Percentiles rank a stretch among this genome's conserved stretches.
These are phyloP conservation scores for Cairneyella variabilis DNA, from an alignment of 495 filamentous ascomycete genomes.

Conservation along the genomic window DNA sequence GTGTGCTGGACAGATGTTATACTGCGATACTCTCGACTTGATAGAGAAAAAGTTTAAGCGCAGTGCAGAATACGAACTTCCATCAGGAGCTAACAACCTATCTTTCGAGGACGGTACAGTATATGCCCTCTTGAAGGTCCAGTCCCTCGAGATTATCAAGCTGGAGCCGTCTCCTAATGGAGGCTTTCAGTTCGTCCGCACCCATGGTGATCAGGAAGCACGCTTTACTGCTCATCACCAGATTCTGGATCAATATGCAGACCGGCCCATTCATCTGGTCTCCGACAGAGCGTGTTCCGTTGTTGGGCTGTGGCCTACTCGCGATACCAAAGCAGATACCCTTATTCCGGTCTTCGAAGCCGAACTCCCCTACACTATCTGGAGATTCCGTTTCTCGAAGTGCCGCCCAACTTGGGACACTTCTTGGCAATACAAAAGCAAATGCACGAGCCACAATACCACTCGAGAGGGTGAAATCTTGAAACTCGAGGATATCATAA, in stretches of 20 bases:
- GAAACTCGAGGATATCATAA: not conserved
- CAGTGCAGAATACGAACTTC: conserved; percentile 33
- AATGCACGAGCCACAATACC: not conserved
- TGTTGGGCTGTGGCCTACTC: conserved; percentile 47
- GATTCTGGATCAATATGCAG: conserved; percentile 31
- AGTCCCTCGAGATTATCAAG: conserved; percentile 42
- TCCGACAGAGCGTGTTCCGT: conserved; percentile 44
- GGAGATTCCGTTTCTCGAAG: conserved; percentile 40
- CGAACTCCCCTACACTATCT: conserved; percentile 43
- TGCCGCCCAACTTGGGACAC: conserved; percentile 40
- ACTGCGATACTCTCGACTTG: conserved; percentile 43
- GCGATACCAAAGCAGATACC: conserved; percentile 37
- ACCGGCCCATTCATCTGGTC: conserved; percentile 34
- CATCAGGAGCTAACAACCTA: conserved; percentile 40
- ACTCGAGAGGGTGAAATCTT: not conserved
- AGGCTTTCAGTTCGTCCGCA: conserved; percentile 27
- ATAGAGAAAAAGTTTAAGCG: conserved; percentile 39
- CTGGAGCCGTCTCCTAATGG: conserved; percentile 4
- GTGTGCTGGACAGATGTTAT: conserved; percentile 36
- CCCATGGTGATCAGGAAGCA: conserved; percentile 17
- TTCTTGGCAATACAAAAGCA: conserved; percentile 12
- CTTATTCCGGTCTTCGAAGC: conserved; percentile 43
- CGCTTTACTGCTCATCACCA: conserved; percentile 32
- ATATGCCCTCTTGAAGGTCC: conserved; percentile 36
- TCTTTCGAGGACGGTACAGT: conserved; percentile 36